phyloP scores from a whole-genome alignment of 2,329 filamentous ascomycete genomes.

The Fusarium setosum region DNA sequence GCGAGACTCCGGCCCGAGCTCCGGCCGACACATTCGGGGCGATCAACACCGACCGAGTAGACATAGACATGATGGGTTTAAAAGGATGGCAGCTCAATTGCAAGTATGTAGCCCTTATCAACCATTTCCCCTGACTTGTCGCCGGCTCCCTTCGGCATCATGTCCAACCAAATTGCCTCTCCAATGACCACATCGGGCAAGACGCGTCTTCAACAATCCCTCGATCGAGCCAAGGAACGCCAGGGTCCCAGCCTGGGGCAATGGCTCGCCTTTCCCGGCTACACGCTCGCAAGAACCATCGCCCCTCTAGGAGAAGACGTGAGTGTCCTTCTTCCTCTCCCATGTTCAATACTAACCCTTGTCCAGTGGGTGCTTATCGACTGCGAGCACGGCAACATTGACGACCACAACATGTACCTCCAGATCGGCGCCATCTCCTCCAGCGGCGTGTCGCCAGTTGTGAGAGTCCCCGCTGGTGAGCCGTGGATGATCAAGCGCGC shows the following conservation, averaged over 20 bases:
- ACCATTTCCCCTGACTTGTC: background rate
- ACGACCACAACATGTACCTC: slow-evolving; percentile 57
- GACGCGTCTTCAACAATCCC: background rate
- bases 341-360: background rate
- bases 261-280: slow-evolving; percentile 1
- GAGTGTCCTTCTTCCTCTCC: slow-evolving; percentile 38
- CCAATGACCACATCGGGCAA: background rate
- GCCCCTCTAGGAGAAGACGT: slow-evolving; percentile 5
- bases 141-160: background rate
- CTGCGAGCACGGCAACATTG: slow-evolving; percentile 57
- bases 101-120: too few relatives aligned
- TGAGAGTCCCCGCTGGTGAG: background rate
- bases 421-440: slow-evolving; percentile 56
- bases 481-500: background rate
- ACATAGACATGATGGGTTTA: too few relatives aligned
- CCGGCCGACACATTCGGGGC: background rate
- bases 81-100: too few relatives aligned
- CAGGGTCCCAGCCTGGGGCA: background rate
- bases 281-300: background rate
- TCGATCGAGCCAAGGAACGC: background rate
- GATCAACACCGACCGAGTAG: too few relatives aligned
- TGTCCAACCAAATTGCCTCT: slow-evolving; percentile 1
- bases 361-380: slow-evolving; percentile 61
- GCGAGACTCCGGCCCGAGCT: background rate
- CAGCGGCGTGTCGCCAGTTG: slow-evolving; percentile 46